These are phyloP conservation scores for Thielaviopsis euricoi DNA, from an alignment of 2,329 filamentous ascomycete species.

Conservation along the genomic window DNA sequence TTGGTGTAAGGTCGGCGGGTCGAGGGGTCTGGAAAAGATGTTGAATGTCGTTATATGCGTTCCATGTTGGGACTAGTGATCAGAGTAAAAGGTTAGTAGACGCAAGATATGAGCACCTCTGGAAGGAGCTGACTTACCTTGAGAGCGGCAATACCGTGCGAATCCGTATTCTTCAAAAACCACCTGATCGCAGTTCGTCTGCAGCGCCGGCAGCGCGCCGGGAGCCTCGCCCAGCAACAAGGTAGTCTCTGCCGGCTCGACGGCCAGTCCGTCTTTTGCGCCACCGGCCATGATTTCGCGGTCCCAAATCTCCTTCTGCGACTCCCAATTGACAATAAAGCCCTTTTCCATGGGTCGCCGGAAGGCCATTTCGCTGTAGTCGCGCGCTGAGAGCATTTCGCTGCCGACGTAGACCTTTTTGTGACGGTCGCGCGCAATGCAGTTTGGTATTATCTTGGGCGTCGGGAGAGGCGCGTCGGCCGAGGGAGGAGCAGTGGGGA, in stretches of 20 bases:
- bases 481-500: conserved; percentile 25
- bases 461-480: conserved; percentile 18
- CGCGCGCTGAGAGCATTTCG: conserved; percentile 61
- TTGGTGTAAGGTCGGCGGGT: conserved; percentile 24
- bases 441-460: conserved; percentile 70
- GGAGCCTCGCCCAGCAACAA: conserved; percentile 74
- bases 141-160: conserved; percentile 61
- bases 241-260: conserved; percentile 67
- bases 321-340: conserved; percentile 92
- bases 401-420: conserved; percentile 65
- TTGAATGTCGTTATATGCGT: conserved; percentile 68
- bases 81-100: neutral
- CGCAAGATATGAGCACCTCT: neutral
- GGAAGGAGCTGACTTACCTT: conserved; percentile 38
- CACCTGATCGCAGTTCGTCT: conserved; percentile 87
- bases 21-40: conserved; percentile 46
- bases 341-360: conserved; percentile 85
- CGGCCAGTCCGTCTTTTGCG: conserved; percentile 41
- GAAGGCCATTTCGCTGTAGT: conserved; percentile 80
- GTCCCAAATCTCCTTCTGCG: conserved; percentile 91
- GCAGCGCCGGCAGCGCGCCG: conserved; percentile 63
- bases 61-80: conserved; percentile 52
- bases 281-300: conserved; percentile 57
- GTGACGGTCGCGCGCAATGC: conserved; percentile 68
- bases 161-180: conserved; percentile 97